Base-by-base conservation (phyloP, 2,329 filamentous ascomycete species). In the Penicillium paneum region DNA sequence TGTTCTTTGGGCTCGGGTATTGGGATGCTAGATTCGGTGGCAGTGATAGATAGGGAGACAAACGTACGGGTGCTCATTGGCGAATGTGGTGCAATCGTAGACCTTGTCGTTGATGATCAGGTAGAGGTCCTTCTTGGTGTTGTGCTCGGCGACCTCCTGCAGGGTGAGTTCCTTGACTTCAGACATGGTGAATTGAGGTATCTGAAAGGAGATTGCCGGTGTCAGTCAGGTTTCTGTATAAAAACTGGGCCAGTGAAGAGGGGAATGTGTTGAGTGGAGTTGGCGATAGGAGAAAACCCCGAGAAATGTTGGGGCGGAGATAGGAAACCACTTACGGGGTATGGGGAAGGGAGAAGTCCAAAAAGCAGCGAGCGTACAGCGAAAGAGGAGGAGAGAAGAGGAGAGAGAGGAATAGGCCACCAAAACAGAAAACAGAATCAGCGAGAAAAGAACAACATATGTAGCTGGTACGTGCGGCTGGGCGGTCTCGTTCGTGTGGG, bases 91-190 rank as follows among this genome's bases (percentile, higher is more conserved):
- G 73, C 81, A 77, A 76, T 97, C 85, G 84, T 97, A 99, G 79
- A 99, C 87, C 82, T 96, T 96, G 78, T 96, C 92, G 80, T 97
- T 90, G 68, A 99, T 85, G 61, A 97, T 88, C 69, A 97, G 74
- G 80, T 83, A 96, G 62, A 96, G 80, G 75, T 97, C 91, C 83
- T 81, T 96, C 86, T 97, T 97, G 77, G 83, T 86, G 80, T 88
- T 90, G 83, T 96, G 91, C 78, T 85, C 84, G 60, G 88, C 82
- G 77, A 96, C 84, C 76, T 96, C 90, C 70, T 87, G 81, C 78
- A 86, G 90, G 68, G 89, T 94, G 79, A 87, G 83, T 70, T 81
- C 74, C 71, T 81, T 77, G 70, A 84, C 79, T 69, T 76, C 74
- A 63, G 80, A 78, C 80, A 83, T 83, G 64, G 63, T 74, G 68